Evolutionary conservation across 78 protist species (phyloP).

Genomic region (Dictyostelium discoideum): dicty_2.7 NC_007088.5:6052001-6052500

Average conservation of each 20-base stretch:
- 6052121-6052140: not conserved
- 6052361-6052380: constrained; percentile 10
- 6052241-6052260: not conserved
- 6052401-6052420: constrained; percentile 85
- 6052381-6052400: constrained; percentile 77
- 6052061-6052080: constrained; percentile 7
- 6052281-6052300: not conserved
- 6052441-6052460: constrained; percentile 94
- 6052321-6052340: not conserved
- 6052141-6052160: not conserved
- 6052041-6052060: not conserved
- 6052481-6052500: not conserved
- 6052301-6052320: not conserved
- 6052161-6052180: not conserved
- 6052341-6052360: not conserved
- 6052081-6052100: constrained; percentile 14
- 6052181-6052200: not conserved
- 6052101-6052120: not conserved
- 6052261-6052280: not conserved
- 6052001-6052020: not conserved
- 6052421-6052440: constrained; percentile 90
- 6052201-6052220: not conserved
- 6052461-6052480: constrained; percentile 89
- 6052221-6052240: not conserved
- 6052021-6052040: not conserved